These are phyloP conservation scores for Marsdenia floribunda DNA, from an alignment of 257 asterid genomes.

Conservation along the genomic window DNA sequence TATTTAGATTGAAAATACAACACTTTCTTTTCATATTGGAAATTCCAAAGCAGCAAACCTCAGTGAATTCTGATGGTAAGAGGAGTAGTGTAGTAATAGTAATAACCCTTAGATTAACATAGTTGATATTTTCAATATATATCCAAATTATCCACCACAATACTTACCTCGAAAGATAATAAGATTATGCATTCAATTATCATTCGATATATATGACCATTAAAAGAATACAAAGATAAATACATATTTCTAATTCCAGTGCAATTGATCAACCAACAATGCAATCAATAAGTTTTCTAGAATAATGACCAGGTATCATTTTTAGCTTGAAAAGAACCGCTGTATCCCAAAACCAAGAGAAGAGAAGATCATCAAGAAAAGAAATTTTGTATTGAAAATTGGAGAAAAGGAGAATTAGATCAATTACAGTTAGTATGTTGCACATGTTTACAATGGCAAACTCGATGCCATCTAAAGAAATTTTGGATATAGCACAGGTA, in stretches of 20 bases:
- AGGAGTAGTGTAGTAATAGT: constrained; percentile 78
- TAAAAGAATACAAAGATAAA: background rate
- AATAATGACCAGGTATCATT: background rate
- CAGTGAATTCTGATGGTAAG: constrained; percentile 74
- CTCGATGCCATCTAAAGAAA: background rate
- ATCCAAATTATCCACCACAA: constrained; percentile 56
- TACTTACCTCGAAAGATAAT: constrained; percentile 48
- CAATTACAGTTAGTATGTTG: background rate
- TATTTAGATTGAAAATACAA: constrained; percentile 6
- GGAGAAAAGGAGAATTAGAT: background rate
- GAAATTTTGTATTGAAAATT: background rate
- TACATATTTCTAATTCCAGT: background rate
- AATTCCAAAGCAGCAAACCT: constrained; percentile 41
- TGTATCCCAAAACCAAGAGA: background rate
- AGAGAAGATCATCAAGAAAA: background rate
- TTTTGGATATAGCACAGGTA: background rate
- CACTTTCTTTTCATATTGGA: constrained; percentile 5
- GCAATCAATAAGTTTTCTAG: background rate
- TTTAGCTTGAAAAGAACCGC: background rate
- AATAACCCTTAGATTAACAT: constrained; percentile 66
- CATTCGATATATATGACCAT: background rate
- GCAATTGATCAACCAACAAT: background rate
- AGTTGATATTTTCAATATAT: constrained; percentile 46
- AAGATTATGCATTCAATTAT: background rate
- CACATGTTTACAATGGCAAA: background rate